These are phyloP conservation scores for Russula vinacea DNA, from an alignment of 768 basidiomycete genomes.

Conservation along the genomic window DNA sequence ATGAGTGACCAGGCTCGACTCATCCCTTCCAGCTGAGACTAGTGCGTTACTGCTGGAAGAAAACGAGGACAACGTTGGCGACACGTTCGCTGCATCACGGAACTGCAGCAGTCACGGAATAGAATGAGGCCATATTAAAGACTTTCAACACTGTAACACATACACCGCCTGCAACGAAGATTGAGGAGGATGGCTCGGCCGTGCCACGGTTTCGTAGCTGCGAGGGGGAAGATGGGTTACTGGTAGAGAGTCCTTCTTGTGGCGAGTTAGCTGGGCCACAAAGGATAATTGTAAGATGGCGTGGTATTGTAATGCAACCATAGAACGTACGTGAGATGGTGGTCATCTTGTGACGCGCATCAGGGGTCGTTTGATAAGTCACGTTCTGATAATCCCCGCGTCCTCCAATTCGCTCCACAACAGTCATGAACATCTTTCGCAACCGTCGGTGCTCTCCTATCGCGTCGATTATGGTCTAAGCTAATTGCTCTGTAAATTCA, in stretches of 20 bases:
- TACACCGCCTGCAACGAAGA: conserved; percentile 22
- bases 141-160: conserved; percentile 7
- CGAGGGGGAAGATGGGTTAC: conserved; percentile 7
- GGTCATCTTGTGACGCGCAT: conserved; percentile 16
- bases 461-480: conserved; percentile 13
- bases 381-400: conserved; percentile 21
- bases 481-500: conserved; percentile 30
- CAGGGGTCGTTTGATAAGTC: conserved; percentile 18
- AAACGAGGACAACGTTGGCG: conserved; percentile 25
- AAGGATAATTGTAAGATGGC: neutral
- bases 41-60: conserved; percentile 15
- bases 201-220: conserved; percentile 16
- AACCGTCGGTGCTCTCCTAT: conserved; percentile 53
- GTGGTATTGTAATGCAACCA: neutral
- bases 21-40: neutral
- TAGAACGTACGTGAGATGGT: conserved; percentile 8
- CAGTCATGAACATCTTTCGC: conserved; percentile 80
- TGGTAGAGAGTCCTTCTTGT: neutral
- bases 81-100: conserved; percentile 19
- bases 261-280: conserved; percentile 2
- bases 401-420: conserved; percentile 32
- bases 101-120: conserved; percentile 5
- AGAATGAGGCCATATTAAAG: neutral
- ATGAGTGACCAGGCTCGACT: conserved; percentile 26
- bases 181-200: conserved; percentile 8